Evolutionary conservation across 2,329 filamentous ascomycete species (phyloP), one percentile per base, ranked within the genome.

Genomic region (Apiospora hydei): DNA sequence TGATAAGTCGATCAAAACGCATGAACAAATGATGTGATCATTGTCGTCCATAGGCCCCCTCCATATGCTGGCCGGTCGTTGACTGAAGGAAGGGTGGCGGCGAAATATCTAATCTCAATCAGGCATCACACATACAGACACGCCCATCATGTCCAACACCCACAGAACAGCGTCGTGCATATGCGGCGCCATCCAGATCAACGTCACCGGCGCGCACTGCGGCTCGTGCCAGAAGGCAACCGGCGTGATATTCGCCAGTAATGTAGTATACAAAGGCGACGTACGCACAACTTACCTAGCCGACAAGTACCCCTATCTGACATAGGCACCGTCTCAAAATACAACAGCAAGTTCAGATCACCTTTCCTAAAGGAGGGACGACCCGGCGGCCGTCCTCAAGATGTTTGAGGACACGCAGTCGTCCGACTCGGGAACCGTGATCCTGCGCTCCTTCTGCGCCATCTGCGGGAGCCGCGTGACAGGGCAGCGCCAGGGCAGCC

Each of bases 91-190:
- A 57, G 53, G 53, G 30, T 61, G 53, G 53, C 30, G 53, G 53
- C 30, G 53, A 21, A 61, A 61, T 61, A 61, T 16, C 53, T 38
- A 61, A 61, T 61, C 53, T 61, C 34, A 61, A 61, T 34, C 30
- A 34, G 18, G 53, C 18, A 61, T 38, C 53, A 38, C 18, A 26
- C 7, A 18, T 18, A 57, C 53, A 57, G 26, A 8, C 24, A 30
- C 53, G 5, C 53, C 34, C 7, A 61, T 26, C 53, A 61, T 61
- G 53, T 61, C 30, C 51, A 57, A 30, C 53, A 38, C 4, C 53
- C 30, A 38, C 53, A 67, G 70, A 61, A 78, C 73, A 30, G 77
- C 72, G n/a, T 78, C 77, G 24, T 79, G 79, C 72, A 72, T 77
- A 51, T 80, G 78, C 73, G 77, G 78, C 30, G 64, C 71, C 72